These are phyloP conservation scores for Populus tremula DNA, from an alignment of 345 rosid genomes.

Conservation along the genomic window DNA sequence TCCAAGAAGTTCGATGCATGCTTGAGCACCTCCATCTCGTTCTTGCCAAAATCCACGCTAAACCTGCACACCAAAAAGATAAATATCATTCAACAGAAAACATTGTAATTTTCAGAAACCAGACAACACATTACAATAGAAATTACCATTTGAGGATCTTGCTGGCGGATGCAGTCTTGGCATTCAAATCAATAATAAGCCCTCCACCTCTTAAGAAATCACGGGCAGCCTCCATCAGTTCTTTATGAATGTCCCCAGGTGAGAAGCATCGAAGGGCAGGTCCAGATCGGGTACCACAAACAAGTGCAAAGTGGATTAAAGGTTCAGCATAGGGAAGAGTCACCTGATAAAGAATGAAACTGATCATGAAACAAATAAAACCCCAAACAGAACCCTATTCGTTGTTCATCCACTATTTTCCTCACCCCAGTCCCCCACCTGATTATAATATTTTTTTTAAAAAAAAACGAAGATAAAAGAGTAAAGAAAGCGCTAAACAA, in stretches of 20 bases:
- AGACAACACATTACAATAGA: not conserved
- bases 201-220: constrained; percentile 71
- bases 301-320: constrained; percentile 70
- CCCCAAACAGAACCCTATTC: not conserved
- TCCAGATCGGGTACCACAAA: constrained; percentile 74
- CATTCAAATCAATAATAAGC: constrained; percentile 50
- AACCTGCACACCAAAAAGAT: constrained; percentile 41
- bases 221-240: constrained; percentile 69
- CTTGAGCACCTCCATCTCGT: constrained; percentile 65
- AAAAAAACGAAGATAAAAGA: not conserved
- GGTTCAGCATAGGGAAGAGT: constrained; percentile 70
- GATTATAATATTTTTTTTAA: too few species aligned
- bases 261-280: constrained; percentile 76
- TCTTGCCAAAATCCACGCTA: constrained; percentile 68
- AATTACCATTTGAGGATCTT: constrained; percentile 73
- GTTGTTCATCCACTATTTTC: not conserved
- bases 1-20: constrained; percentile 75
- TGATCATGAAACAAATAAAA: not conserved
- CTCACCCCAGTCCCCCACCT: not conserved
- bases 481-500: not conserved
- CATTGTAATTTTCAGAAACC: not conserved
- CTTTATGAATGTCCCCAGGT: constrained; percentile 73
- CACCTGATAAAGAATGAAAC: constrained; percentile 32
- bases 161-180: constrained; percentile 52
- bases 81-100: not conserved